phyloP scores from a whole-genome alignment of 2,329 filamentous ascomycete genomes.

The Talaromyces sp. region DNA sequence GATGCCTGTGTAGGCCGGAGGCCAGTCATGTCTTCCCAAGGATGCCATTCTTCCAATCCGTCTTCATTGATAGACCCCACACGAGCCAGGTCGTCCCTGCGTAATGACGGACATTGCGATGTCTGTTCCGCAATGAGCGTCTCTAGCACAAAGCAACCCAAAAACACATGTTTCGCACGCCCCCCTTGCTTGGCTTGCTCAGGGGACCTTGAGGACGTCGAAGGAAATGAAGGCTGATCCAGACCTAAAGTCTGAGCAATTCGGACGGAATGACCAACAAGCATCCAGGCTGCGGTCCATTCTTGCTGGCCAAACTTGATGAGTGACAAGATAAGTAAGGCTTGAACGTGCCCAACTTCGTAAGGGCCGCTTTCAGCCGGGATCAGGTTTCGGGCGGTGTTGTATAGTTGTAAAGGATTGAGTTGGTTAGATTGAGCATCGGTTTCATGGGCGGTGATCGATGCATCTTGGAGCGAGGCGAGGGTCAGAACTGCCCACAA shows the following conservation, averaged over 20 bases:
- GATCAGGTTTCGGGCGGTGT: slow-evolving; percentile 38
- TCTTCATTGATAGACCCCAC: slow-evolving; percentile 62
- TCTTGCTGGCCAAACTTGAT: slow-evolving; percentile 64
- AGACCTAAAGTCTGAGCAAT: slow-evolving; percentile 38
- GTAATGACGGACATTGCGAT: slow-evolving; percentile 49
- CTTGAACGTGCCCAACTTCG: slow-evolving; percentile 58
- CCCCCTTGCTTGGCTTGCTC: slow-evolving; percentile 37
- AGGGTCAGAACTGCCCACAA: slow-evolving; percentile 64
- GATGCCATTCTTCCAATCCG: slow-evolving; percentile 73
- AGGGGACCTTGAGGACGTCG: slow-evolving; percentile 42
- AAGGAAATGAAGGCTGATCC: slow-evolving; percentile 50
- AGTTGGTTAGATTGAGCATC: slow-evolving; percentile 17
- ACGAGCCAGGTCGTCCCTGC: slow-evolving; percentile 53
- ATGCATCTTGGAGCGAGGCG: slow-evolving; percentile 58
- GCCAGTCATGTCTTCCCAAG: slow-evolving; percentile 61
- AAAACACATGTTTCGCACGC: slow-evolving; percentile 48
- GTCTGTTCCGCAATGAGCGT: slow-evolving; percentile 53
- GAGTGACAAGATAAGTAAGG: slow-evolving; percentile 62
- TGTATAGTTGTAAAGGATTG: slow-evolving; percentile 49
- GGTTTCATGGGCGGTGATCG: slow-evolving; percentile 28
- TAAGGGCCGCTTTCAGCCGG: slow-evolving; percentile 53
- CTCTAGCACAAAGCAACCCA: slow-evolving; percentile 59
- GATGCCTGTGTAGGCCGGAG: slow-evolving; percentile 30
- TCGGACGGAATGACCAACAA: slow-evolving; percentile 66
- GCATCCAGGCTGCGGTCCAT: slow-evolving; percentile 63